These are phyloP conservation scores for Suhomyces maxii DNA, from an alignment of 1,139 yeast genomes.

Conservation along the genomic window DNA sequence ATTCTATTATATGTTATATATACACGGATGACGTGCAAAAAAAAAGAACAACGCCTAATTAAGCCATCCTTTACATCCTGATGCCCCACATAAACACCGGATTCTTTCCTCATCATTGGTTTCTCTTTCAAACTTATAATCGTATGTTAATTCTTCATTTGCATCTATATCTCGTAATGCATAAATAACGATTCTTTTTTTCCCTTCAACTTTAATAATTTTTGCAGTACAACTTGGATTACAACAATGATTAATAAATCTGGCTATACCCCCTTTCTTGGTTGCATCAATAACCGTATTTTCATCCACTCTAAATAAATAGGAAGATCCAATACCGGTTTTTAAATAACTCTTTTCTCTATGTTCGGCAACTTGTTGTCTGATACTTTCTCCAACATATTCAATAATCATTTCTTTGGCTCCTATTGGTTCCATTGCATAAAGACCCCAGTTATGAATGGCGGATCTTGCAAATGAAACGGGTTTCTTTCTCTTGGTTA, in stretches of 20 bases:
- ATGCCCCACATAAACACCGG: slow-evolving; percentile 91
- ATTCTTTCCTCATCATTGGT: slow-evolving; percentile 87
- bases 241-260: slow-evolving; percentile 96
- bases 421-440: slow-evolving; percentile 91
- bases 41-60: slow-evolving; percentile 41
- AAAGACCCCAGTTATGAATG: slow-evolving; percentile 96
- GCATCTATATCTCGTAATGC: slow-evolving; percentile 87
- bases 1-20: not conserved
- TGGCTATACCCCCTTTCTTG: slow-evolving; percentile 93
- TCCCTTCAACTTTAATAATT: slow-evolving; percentile 92
- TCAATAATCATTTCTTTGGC: slow-evolving; percentile 97
- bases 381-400: slow-evolving; percentile 93
- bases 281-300: slow-evolving; percentile 97
- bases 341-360: slow-evolving; percentile 83
- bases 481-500: slow-evolving; percentile 88
- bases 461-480: slow-evolving; percentile 96
- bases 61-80: slow-evolving; percentile 89
- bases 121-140: slow-evolving; percentile 92
- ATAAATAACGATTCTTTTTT: slow-evolving; percentile 89
- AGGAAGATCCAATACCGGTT: slow-evolving; percentile 94
- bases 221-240: slow-evolving; percentile 97
- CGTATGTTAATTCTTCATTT: slow-evolving; percentile 92
- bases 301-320: slow-evolving; percentile 88
- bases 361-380: slow-evolving; percentile 94
- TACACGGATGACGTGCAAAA: not conserved